These are phyloP conservation scores for Cicer judaicum DNA, from an alignment of 306 rosid species.

Conservation along the genomic window DNA sequence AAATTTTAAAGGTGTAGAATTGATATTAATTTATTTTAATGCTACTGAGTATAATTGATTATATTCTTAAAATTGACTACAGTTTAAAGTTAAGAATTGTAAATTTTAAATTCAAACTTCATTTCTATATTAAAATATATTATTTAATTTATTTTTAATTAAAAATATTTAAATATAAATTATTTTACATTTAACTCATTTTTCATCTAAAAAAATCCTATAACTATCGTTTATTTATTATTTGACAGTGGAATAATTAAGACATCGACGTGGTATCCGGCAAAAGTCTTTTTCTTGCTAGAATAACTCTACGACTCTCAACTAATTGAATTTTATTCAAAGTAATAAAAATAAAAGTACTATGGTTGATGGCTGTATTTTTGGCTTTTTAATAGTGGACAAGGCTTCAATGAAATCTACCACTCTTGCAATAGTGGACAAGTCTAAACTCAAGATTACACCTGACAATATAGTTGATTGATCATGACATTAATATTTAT, in stretches of 20 bases:
- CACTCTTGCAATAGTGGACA: neutral
- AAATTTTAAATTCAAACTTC: too few species aligned
- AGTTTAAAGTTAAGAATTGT: too few species aligned
- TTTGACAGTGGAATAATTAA: constrained; percentile 40
- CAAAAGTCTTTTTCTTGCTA: constrained; percentile 37
- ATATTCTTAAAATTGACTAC: too few species aligned
- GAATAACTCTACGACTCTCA: neutral
- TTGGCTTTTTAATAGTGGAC: constrained; percentile 39
- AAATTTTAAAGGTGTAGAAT: too few species aligned
- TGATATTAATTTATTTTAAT: too few species aligned
- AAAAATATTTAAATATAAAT: too few species aligned
- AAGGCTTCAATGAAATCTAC: constrained; percentile 30
- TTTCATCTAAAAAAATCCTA: neutral
- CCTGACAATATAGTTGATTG: neutral
- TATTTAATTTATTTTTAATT: too few species aligned
- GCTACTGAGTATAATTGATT: too few species aligned
- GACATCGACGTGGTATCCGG: neutral
- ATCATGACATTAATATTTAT: constrained; percentile 1
- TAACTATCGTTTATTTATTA: constrained; percentile 26
- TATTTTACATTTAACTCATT: too few species aligned
- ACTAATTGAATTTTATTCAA: neutral
- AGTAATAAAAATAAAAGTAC: constrained; percentile 30
- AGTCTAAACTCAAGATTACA: neutral
- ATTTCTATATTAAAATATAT: too few species aligned
- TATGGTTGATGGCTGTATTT: constrained; percentile 36